Percentiles rank a stretch among this genome's conserved stretches.
Evolutionary conservation across 2,329 filamentous ascomycete genomes (phyloP).

Genomic region (Pseudofabraea citricarpa): DNA sequence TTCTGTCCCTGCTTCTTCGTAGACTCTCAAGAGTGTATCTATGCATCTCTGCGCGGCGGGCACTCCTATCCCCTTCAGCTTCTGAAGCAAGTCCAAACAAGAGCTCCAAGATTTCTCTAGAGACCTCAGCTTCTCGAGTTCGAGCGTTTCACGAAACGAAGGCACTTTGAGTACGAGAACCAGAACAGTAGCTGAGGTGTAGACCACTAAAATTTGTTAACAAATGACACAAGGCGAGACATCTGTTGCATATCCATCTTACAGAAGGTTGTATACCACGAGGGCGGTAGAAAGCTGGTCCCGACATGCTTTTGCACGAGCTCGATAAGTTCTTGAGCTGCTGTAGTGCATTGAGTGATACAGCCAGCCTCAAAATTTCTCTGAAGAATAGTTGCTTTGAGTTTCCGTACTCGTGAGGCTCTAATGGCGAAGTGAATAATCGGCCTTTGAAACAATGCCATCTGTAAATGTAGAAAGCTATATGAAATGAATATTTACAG

Average conservation of each 20-base stretch:
- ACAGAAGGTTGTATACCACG: constrained; percentile 6
- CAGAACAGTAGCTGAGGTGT: constrained; percentile 2
- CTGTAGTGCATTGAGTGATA: neutral
- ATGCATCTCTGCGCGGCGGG: neutral
- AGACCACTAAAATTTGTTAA: constrained; percentile 1
- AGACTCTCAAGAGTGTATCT: neutral
- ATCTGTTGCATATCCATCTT: neutral
- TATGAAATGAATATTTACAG: neutral
- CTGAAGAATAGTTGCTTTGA: neutral
- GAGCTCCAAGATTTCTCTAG: neutral
- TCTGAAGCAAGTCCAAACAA: neutral
- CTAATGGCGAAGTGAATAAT: neutral
- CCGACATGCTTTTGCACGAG: neutral
- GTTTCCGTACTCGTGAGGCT: neutral
- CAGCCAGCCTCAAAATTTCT: neutral
- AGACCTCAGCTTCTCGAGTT: neutral
- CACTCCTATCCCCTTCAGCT: neutral
- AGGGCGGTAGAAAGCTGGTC: constrained; percentile 2
- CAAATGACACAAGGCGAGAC: neutral
- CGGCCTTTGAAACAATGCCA: neutral
- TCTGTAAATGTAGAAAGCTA: constrained; percentile 2
- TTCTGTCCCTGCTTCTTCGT: neutral
- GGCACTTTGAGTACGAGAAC: neutral
- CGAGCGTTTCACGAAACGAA: neutral
- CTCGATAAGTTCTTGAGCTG: constrained; percentile 1